These are phyloP conservation scores for Penicillium sp. DNA, from an alignment of 2,329 filamentous ascomycete species.

Conservation along the genomic window DNA sequence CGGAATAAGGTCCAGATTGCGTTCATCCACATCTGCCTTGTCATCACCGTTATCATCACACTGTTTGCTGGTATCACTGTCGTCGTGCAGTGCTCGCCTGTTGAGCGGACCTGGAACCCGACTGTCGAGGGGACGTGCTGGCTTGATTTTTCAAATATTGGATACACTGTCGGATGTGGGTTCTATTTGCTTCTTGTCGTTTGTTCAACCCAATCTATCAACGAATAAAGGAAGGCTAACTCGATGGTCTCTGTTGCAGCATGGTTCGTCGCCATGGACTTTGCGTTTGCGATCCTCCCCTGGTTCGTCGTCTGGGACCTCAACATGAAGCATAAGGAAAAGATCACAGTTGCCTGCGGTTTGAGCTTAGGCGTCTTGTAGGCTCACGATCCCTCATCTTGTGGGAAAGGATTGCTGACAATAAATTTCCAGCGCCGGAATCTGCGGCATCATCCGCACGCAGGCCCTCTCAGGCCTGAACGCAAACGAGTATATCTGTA, in stretches of 20 bases:
- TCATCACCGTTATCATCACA: slow-evolving; percentile 22
- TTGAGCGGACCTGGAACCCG: slow-evolving; percentile 24
- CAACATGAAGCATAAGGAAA: slow-evolving; percentile 53
- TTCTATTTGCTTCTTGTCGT: background rate
- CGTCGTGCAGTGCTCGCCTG: slow-evolving; percentile 20
- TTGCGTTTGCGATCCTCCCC: slow-evolving; percentile 39
- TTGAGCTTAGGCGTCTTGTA: slow-evolving; percentile 52
- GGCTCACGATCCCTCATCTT: slow-evolving; percentile 11
- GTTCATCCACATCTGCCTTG: slow-evolving; percentile 26
- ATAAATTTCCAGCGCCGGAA: slow-evolving; percentile 22
- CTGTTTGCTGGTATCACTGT: slow-evolving; percentile 27
- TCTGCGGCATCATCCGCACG: slow-evolving; percentile 32
- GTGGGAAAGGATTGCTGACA: background rate
- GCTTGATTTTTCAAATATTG: slow-evolving; percentile 30
- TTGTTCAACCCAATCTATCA: too few species aligned
- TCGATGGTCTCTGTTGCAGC: background rate
- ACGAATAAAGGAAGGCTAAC: background rate
- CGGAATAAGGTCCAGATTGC: slow-evolving; percentile 28
- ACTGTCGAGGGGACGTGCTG: slow-evolving; percentile 25
- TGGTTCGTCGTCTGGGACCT: slow-evolving; percentile 53
- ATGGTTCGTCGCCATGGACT: slow-evolving; percentile 29
- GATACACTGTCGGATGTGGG: slow-evolving; percentile 31
- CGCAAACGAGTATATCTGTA: slow-evolving; percentile 27
- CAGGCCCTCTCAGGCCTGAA: slow-evolving; percentile 26
- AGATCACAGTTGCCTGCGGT: slow-evolving; percentile 49